phyloP scores from a whole-genome alignment of 768 basidiomycete species.

The Strobilomyces echinocephalus region DNA sequence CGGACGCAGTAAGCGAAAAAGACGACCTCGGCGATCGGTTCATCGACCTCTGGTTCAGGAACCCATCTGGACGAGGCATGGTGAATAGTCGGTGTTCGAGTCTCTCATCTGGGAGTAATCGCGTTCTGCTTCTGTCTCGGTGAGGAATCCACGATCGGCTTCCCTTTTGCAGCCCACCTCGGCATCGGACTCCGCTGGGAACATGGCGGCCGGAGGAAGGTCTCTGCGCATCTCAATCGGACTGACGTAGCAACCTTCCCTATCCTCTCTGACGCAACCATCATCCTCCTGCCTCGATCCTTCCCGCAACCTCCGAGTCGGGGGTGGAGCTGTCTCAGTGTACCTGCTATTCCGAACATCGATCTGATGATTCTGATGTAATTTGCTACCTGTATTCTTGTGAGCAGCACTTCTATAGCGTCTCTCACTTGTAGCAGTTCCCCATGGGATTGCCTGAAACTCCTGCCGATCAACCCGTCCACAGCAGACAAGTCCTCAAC shows the following conservation, averaged over 20 bases:
- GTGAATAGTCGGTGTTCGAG: constrained; percentile 3
- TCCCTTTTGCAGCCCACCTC: constrained; percentile 8
- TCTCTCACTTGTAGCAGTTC: too few species aligned
- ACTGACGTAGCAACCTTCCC: constrained; percentile 60
- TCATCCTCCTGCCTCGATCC: constrained; percentile 17
- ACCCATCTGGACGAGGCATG: background rate
- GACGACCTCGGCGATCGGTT: constrained; percentile 65
- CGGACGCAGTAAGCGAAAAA: constrained; percentile 88
- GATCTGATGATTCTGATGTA: too few species aligned
- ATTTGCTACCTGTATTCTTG: too few species aligned
- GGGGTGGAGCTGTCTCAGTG: too few species aligned
- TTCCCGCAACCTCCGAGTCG: constrained; percentile 20
- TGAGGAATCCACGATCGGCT: constrained; percentile 10
- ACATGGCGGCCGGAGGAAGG: too few species aligned
- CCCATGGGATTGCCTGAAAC: too few species aligned
- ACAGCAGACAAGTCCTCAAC: too few species aligned
- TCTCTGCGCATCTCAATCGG: constrained; percentile 4
- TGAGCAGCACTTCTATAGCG: too few species aligned
- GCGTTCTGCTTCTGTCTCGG: constrained; percentile 16
- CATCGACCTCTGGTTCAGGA: constrained; percentile 18
- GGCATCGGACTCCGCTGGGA: constrained; percentile 6
- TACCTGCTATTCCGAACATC: too few species aligned
- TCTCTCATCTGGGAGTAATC: constrained; percentile 1
- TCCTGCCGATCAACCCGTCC: too few species aligned
- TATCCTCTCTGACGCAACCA: constrained; percentile 22